phyloP scores from a whole-genome alignment of 1,139 yeast genomes.

The Saccharomyces hybrid region DNA sequence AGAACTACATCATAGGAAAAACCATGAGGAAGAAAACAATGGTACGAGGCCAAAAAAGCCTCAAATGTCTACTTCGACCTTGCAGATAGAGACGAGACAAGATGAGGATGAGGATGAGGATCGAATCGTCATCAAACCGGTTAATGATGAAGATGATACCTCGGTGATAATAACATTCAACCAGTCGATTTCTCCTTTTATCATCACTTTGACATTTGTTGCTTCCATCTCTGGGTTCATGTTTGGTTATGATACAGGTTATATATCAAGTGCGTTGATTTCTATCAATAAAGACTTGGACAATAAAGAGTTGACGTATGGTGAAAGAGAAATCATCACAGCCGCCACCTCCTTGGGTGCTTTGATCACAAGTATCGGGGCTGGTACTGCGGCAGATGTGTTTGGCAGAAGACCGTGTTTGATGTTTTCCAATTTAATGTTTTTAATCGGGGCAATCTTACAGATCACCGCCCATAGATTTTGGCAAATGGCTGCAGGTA shows the following conservation, averaged over 20 bases:
- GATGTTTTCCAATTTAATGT: slow-evolving; percentile 69
- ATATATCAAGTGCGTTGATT: slow-evolving; percentile 85
- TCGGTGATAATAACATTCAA: slow-evolving; percentile 37
- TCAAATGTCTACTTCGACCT: neutral
- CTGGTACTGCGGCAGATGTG: slow-evolving; percentile 74
- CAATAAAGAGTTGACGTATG: slow-evolving; percentile 48
- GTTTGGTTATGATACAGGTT: slow-evolving; percentile 97
- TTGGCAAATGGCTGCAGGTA: slow-evolving; percentile 88
- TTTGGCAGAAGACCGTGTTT: slow-evolving; percentile 78
- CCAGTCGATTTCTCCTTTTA: slow-evolving; percentile 53
- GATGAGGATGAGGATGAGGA: slow-evolving; percentile 7
- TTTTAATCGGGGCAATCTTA: slow-evolving; percentile 72
- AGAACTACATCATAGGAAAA: neutral
- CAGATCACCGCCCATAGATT: slow-evolving; percentile 74
- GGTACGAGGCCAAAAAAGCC: neutral
- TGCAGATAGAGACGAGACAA: neutral
- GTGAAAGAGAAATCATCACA: slow-evolving; percentile 81
- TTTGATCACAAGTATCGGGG: slow-evolving; percentile 61
- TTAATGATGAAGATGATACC: slow-evolving; percentile 38
- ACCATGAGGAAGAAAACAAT: neutral
- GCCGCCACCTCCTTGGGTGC: slow-evolving; percentile 97
- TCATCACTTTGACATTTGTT: slow-evolving; percentile 61
- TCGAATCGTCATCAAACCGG: slow-evolving; percentile 30
- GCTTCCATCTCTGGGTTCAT: slow-evolving; percentile 90
- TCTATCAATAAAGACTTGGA: slow-evolving; percentile 71